These are phyloP conservation scores for Phytopythium montanum DNA, from an alignment of 352 stramenopile species.

Conservation along the genomic window DNA sequence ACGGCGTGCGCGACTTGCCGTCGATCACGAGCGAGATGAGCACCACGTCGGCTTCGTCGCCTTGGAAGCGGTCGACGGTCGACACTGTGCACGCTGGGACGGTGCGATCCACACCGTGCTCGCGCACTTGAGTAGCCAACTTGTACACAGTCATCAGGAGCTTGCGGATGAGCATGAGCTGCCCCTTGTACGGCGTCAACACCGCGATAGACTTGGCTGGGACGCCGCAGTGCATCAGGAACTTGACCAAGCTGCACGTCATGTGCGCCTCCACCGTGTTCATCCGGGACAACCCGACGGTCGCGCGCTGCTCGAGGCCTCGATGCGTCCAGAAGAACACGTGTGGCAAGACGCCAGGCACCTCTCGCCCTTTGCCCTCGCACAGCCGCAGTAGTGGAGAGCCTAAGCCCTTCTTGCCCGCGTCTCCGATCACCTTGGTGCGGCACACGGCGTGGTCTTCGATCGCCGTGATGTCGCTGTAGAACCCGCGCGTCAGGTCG, in stretches of 20 bases:
- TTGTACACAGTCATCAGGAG: conserved; percentile 47
- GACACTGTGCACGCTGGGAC: conserved; percentile 60
- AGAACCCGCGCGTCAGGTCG: conserved; percentile 82
- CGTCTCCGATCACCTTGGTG: conserved; percentile 46
- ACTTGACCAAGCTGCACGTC: conserved; percentile 70
- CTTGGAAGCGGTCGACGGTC: conserved; percentile 89
- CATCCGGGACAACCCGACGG: conserved; percentile 70
- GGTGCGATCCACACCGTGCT: conserved; percentile 16
- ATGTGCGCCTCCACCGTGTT: conserved; percentile 78
- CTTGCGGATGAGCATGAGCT: conserved; percentile 83
- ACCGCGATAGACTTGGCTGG: conserved; percentile 71
- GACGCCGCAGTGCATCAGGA: conserved; percentile 75
- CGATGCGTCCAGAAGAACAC: conserved; percentile 86
- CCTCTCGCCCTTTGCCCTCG: conserved; percentile 60
- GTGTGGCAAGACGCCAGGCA: conserved; percentile 70
- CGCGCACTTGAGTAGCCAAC: conserved; percentile 17
- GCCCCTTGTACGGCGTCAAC: conserved; percentile 88
- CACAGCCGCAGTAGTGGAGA: conserved; percentile 17
- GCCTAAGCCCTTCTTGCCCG: not conserved
- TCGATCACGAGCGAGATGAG: conserved; percentile 88
- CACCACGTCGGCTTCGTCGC: conserved; percentile 87
- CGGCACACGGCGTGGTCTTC: conserved; percentile 68
- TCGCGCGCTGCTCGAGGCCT: conserved; percentile 50
- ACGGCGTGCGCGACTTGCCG: conserved; percentile 80
- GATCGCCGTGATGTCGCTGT: conserved; percentile 73